Evolutionary conservation across 1,139 yeast genomes (phyloP), one percentile per base, ranked within the genome.

Genomic region (Saccharomyces hybrid): DNA sequence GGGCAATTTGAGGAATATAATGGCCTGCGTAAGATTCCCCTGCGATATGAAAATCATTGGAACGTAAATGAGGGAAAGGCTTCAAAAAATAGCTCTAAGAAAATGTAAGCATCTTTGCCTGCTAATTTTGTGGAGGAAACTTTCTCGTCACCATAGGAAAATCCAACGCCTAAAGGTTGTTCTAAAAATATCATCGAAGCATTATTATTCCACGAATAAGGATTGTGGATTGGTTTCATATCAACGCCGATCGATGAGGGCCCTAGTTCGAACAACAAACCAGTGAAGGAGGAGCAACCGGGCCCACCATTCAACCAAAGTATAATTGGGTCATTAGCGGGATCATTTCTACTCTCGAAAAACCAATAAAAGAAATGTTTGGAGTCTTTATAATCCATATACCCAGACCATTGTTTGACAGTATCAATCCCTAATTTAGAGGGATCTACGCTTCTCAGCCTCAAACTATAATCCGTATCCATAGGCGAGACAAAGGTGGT

Each of bases 21-120:
- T 93, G 98, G 59, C 99, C 99, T 55, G 96, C 99, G 70, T 93
- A 93, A 14, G 97, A 88, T 75, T 93, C 98, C 64, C 98, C 99
- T 50, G 98, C 95, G 73, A 93, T 90, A 73, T 91, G 98, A 85
- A 93, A 90, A 21, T 63, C 66, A 14, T 61, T 55, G 38, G 80
- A 73, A 51, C 78, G 72, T 74, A 86, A 89, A 73, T 91, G 82
- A 49, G 97, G 96, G 81, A 90, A 90, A 93, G 70, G 88, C 88
- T 72, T 86, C 80, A 79, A 87, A 93, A 77, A 93, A 93, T 68
- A 91, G 79, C 68, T 87, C 86, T 72, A 93, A 79, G 74, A 93
- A 91, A 1, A 96, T 96, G 64, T 88, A 88, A 32, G 90, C 96
- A 69, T 93, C 98, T 71, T 86, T 78, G 63, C 96, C 96, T 26